Percentiles rank a stretch among this genome's conserved stretches.
Conservation (phyloP, 177 flowering plant species). For the Vitis hybrid region DNA sequence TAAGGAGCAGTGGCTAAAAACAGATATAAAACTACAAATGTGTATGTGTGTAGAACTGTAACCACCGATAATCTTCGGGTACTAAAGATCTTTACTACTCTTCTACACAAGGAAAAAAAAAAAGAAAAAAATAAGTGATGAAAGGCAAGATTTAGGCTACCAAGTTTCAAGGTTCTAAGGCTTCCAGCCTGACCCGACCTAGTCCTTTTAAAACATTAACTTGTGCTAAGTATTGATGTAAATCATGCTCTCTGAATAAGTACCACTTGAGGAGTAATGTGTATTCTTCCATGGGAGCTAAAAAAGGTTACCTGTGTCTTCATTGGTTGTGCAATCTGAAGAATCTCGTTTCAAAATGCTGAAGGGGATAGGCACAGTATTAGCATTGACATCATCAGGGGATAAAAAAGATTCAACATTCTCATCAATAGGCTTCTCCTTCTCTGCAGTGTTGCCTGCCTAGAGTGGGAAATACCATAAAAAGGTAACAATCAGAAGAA, state of each 20-base stretch:
- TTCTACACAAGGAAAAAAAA: not conserved
- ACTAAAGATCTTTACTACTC: not conserved
- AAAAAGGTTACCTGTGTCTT: slow-evolving; percentile 8
- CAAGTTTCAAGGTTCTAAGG: not conserved
- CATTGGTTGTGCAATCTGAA: not conserved
- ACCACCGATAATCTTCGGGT: not conserved
- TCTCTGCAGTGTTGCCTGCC: slow-evolving; percentile 2
- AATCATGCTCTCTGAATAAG: not conserved
- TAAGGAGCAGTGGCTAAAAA: too few species aligned
- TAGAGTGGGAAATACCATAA: not conserved
- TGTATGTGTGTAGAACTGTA: not conserved
- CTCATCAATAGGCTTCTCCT: slow-evolving; percentile 5
- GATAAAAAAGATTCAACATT: slow-evolving; percentile 12
- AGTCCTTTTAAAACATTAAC: not conserved
- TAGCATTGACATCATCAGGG: slow-evolving; percentile 8
- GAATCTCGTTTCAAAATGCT: slow-evolving; percentile 3
- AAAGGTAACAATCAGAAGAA: not conserved
- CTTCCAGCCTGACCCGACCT: not conserved
- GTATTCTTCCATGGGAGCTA: not conserved
- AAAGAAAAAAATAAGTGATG: too few species aligned
- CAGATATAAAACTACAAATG: too few species aligned
- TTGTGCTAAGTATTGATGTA: not conserved
- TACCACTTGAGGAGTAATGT: not conserved
- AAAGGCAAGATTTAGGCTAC: not conserved
- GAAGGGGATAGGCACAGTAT: slow-evolving; percentile 6